Evolutionary conservation across 352 stramenopile genomes (phyloP).

Genomic region (Elongisporangium prolatum): DNA sequence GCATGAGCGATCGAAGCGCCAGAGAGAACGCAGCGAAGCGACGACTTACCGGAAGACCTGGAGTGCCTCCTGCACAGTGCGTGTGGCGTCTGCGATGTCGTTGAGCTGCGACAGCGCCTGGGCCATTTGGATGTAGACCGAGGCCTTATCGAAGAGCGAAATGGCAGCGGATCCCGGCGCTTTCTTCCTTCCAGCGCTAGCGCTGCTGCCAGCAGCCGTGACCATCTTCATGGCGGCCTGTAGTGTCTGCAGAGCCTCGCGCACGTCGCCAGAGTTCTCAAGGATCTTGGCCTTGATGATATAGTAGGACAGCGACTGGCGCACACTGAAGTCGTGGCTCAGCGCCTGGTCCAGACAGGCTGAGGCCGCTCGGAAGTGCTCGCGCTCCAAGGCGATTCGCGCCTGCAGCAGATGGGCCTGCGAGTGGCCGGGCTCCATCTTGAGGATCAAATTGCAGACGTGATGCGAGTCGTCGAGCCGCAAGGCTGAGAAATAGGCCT

Average conservation of each 20-base stretch:
- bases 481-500: slow-evolving; percentile 69
- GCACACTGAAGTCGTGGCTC: slow-evolving; percentile 86
- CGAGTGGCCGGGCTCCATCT: slow-evolving; percentile 70
- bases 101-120: slow-evolving; percentile 78
- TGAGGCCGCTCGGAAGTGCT: slow-evolving; percentile 69
- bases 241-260: slow-evolving; percentile 76
- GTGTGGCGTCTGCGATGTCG: slow-evolving; percentile 60
- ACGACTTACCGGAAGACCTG: slow-evolving; percentile 50
- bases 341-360: slow-evolving; percentile 84
- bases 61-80: slow-evolving; percentile 62
- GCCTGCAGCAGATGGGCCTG: slow-evolving; percentile 83
- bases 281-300: slow-evolving; percentile 87
- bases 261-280: slow-evolving; percentile 66
- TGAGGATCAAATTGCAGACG: slow-evolving; percentile 66
- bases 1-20: not conserved
- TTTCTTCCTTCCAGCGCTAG: not conserved
- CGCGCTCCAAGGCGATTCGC: slow-evolving; percentile 70
- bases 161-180: slow-evolving; percentile 15
- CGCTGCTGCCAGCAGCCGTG: slow-evolving; percentile 8
- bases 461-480: slow-evolving; percentile 79
- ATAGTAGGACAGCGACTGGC: slow-evolving; percentile 78
- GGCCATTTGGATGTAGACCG: slow-evolving; percentile 85
- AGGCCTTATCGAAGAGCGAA: slow-evolving; percentile 77
- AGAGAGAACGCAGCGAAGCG: not conserved
- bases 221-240: slow-evolving; percentile 77